These are phyloP conservation scores for Talaromyces atroroseus DNA, from an alignment of 2,329 filamentous ascomycete species.

Conservation along the genomic window DNA sequence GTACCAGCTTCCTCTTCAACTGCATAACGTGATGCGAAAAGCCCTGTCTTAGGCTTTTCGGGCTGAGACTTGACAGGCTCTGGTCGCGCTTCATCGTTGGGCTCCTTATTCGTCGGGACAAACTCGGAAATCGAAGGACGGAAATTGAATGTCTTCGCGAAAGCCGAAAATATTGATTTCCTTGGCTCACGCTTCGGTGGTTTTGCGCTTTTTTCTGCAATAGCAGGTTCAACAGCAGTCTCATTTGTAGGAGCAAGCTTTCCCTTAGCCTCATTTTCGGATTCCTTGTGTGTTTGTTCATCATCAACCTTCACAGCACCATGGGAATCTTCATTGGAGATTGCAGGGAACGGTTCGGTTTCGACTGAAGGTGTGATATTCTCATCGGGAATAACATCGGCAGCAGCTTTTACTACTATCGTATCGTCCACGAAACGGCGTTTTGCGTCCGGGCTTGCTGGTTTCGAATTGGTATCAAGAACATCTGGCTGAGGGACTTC, in stretches of 20 bases:
- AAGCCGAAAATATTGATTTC: constrained; percentile 61
- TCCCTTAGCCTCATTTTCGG: not conserved
- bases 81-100: constrained; percentile 1
- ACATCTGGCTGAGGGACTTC: constrained; percentile 28
- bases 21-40: constrained; percentile 34
- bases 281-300: not conserved
- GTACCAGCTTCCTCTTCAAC: constrained; percentile 5
- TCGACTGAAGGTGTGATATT: not conserved
- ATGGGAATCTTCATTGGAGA: not conserved
- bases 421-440: constrained; percentile 18
- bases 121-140: constrained; percentile 30
- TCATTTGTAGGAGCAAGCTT: constrained; percentile 12
- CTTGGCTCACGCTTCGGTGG: constrained; percentile 22
- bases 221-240: constrained; percentile 16
- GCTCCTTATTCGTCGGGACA: constrained; percentile 18
- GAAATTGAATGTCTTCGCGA: constrained; percentile 63
- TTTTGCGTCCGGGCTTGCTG: constrained; percentile 10
- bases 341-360: constrained; percentile 6
- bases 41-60: constrained; percentile 18
- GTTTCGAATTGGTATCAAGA: constrained; percentile 28
- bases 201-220: constrained; percentile 22
- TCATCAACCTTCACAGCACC: constrained; percentile 14
- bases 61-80: constrained; percentile 17
- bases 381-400: not conserved
- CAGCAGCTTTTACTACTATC: constrained; percentile 6